Evolutionary conservation across 2,329 filamentous ascomycete species (phyloP).

Genomic region (Ceratocystis cubensis): DNA sequence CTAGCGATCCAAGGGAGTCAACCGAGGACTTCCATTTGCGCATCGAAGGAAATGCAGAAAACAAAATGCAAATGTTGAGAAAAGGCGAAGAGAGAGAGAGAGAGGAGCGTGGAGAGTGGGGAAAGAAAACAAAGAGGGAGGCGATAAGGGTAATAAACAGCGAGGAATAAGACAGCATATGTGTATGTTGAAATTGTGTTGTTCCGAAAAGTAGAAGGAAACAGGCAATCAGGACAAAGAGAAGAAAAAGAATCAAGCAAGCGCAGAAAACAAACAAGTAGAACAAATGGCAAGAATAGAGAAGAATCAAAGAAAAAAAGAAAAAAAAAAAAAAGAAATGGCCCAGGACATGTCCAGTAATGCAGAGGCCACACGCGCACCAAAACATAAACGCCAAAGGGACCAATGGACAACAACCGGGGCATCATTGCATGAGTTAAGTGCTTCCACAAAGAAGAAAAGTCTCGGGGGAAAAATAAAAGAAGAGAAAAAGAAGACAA

Average conservation of each 20-base stretch:
- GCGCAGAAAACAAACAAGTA: slow-evolving; percentile 4
- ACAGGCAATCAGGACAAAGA: slow-evolving; percentile 4
- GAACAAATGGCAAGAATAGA: slow-evolving; percentile 9
- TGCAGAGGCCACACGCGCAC: neutral
- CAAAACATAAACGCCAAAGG: slow-evolving; percentile 7
- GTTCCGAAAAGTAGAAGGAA: slow-evolving; percentile 9
- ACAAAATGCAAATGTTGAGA: slow-evolving; percentile 15
- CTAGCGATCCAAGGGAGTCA: slow-evolving; percentile 13
- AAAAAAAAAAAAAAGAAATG: neutral
- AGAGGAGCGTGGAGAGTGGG: neutral
- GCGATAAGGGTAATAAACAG: neutral
- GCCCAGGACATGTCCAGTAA: slow-evolving; percentile 4
- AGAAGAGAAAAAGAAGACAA: neutral
- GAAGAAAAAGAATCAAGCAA: neutral
- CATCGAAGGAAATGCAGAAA: slow-evolving; percentile 11
- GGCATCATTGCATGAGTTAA: neutral
- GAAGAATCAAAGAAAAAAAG: slow-evolving; percentile 12
- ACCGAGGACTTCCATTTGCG: slow-evolving; percentile 8
- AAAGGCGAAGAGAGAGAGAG: neutral
- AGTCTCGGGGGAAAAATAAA: neutral
- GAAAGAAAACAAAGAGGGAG: slow-evolving; percentile 2
- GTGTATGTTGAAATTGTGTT: neutral
- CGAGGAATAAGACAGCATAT: neutral
- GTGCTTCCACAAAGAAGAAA: neutral
- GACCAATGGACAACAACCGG: slow-evolving; percentile 5